phyloP scores from a whole-genome alignment of 176 grass and related monocot species.

The Themeda triandra region DNA sequence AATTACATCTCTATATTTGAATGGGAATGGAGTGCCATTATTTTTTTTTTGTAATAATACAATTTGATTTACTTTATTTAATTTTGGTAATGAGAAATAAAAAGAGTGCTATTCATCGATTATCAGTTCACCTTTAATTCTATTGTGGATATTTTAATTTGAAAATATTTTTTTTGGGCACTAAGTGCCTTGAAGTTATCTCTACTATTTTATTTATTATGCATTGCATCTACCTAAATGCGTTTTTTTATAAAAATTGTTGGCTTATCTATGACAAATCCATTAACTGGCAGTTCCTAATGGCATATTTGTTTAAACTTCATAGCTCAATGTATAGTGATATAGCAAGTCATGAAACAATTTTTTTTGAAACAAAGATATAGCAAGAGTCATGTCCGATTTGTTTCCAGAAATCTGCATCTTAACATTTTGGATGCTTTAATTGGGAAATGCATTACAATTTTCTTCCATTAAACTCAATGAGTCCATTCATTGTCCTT shows the following conservation, averaged over 20 bases:
- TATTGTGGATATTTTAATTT: neutral
- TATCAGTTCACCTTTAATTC: neutral
- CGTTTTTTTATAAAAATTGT: too few species aligned
- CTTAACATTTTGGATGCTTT: neutral
- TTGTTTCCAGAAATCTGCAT: neutral
- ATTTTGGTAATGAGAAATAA: neutral
- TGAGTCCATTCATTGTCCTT: neutral
- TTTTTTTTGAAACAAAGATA: too few species aligned
- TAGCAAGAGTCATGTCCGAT: neutral
- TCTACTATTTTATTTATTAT: neutral
- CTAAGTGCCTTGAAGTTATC: neutral
- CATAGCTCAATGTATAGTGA: neutral
- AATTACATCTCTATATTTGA: neutral
- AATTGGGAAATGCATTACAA: neutral
- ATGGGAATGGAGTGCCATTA: neutral
- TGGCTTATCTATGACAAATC: too few species aligned
- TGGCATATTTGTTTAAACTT: neutral
- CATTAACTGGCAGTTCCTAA: neutral
- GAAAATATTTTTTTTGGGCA: neutral
- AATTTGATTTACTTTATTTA: neutral
- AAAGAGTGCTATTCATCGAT: neutral
- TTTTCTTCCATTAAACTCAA: neutral
- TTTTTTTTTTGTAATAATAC: neutral
- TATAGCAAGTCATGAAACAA: too few species aligned
- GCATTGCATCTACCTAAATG: neutral